These are phyloP conservation scores for Phytophthora chlamydospora DNA, from an alignment of 352 stramenopile species.

Conservation along the genomic window DNA sequence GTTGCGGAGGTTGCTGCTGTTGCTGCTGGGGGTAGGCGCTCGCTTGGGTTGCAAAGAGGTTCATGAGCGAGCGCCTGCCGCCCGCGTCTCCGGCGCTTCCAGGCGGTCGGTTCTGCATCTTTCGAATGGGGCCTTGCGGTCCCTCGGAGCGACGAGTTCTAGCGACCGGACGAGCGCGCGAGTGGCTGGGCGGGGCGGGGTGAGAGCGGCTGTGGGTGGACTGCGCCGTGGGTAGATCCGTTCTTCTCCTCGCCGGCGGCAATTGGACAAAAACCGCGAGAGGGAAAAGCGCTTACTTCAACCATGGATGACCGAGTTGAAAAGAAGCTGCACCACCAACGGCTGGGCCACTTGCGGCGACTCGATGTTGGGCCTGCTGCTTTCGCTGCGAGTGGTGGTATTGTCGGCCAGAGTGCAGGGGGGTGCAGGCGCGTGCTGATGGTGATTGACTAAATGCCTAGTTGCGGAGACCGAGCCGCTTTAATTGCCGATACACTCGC, in stretches of 20 bases:
- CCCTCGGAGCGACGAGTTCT: not conserved
- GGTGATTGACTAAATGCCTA: conserved; percentile 3
- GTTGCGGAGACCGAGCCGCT: conserved; percentile 7
- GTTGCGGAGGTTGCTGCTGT: conserved; percentile 13
- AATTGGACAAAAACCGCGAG: conserved; percentile 39
- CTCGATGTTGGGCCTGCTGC: not conserved
- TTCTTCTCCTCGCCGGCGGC: conserved; percentile 12
- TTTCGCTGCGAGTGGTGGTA: not conserved
- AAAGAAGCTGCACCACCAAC: conserved; percentile 27
- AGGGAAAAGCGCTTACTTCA: conserved; percentile 15
- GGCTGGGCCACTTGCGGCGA: not conserved
- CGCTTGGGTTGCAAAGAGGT: conserved; percentile 14
- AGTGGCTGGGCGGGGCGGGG: conserved; percentile 3
- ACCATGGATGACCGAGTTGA: conserved; percentile 16
- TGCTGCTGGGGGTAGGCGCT: conserved; percentile 14
- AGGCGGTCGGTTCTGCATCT: conserved; percentile 22
- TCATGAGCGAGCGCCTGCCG: conserved; percentile 24
- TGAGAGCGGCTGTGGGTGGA: conserved; percentile 17
- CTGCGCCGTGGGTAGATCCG: conserved; percentile 19
- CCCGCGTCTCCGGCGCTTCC: conserved; percentile 1
- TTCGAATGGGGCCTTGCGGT: not conserved
- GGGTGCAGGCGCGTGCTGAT: not conserved
- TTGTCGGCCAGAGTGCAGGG: not conserved
- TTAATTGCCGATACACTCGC: conserved; percentile 31
- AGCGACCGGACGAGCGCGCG: conserved; percentile 11